These are phyloP conservation scores for Monosporascus sp. DNA, from an alignment of 2,329 filamentous ascomycete species.

Conservation along the genomic window DNA sequence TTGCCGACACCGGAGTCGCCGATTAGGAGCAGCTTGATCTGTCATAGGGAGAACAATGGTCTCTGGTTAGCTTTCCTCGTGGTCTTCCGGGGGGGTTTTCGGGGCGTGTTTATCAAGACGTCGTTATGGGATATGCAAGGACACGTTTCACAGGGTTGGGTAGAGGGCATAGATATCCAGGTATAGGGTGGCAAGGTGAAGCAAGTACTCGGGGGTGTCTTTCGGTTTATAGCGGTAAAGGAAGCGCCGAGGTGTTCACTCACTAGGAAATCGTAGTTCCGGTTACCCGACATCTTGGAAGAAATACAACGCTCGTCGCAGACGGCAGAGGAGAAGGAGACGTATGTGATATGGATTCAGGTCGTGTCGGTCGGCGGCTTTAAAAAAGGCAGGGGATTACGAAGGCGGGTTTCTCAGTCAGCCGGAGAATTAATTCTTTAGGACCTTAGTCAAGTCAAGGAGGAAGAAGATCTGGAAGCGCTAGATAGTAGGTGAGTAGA, in stretches of 20 bases:
- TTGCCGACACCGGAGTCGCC: slow-evolving; percentile 96
- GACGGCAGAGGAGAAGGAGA: slow-evolving; percentile 7
- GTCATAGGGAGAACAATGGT: slow-evolving; percentile 13
- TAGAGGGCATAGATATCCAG: slow-evolving; percentile 2
- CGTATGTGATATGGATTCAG: too few species aligned
- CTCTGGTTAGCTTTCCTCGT: slow-evolving; percentile 8
- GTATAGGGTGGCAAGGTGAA: too few species aligned
- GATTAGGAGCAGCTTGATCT: slow-evolving; percentile 97
- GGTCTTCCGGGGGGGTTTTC: background rate
- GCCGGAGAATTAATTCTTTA: too few species aligned
- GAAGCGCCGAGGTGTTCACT: slow-evolving; percentile 29
- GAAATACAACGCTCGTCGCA: slow-evolving; percentile 17
- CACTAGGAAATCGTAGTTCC: slow-evolving; percentile 99
- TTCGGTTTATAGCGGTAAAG: slow-evolving; percentile 11
- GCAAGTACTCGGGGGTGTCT: too few species aligned
- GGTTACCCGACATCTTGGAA: slow-evolving; percentile 81
- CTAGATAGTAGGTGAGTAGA: too few species aligned
- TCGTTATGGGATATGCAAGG: background rate
- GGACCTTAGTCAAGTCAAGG: too few species aligned
- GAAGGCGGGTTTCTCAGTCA: too few species aligned
- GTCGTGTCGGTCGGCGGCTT: too few species aligned
- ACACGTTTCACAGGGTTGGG: background rate
- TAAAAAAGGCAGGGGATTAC: too few species aligned
- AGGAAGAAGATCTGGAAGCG: too few species aligned
- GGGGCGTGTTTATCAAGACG: too few species aligned